Percentiles rank a stretch among this genome's conserved stretches.
These are phyloP conservation scores for Lotmaria passim DNA, from an alignment of 208 protist genomes.

Conservation along the genomic window DNA sequence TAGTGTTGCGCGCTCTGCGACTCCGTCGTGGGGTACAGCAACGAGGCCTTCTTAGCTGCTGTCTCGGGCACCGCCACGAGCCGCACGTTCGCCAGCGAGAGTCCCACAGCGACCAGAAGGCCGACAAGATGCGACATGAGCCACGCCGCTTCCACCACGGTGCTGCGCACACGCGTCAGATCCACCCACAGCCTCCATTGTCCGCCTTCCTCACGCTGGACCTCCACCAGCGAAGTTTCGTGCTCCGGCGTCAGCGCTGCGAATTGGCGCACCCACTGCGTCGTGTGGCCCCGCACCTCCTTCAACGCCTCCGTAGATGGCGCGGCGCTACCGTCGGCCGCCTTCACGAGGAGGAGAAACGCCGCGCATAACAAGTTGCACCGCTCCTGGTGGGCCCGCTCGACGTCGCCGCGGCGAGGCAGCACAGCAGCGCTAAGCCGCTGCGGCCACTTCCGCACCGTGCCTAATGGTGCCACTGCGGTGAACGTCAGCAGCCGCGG, in stretches of 20 bases:
- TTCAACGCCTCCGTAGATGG: constrained; percentile 2
- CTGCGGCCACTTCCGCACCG: background rate
- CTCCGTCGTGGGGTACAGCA: constrained; percentile 22
- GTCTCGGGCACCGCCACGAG: constrained; percentile 24
- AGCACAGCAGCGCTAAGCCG: background rate
- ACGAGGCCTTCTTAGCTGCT: background rate
- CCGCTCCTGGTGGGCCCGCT: constrained; percentile 1
- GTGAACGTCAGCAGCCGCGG: constrained; percentile 4
- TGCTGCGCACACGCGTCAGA: constrained; percentile 20
- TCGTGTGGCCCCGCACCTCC: constrained; percentile 1
- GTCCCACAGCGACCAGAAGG: constrained; percentile 16
- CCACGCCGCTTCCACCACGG: constrained; percentile 31
- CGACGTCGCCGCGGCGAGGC: background rate
- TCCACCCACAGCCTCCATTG: constrained; percentile 18
- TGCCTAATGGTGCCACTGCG: background rate
- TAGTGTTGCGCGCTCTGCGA: background rate
- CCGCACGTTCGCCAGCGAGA: constrained; percentile 6
- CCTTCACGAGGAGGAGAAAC: constrained; percentile 16
- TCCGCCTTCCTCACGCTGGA: constrained; percentile 4
- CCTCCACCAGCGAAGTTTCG: constrained; percentile 5
- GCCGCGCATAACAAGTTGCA: constrained; percentile 15
- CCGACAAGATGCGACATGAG: constrained; percentile 21
- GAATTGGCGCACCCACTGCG: constrained; percentile 11
- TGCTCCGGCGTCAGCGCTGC: background rate
- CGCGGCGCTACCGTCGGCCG: constrained; percentile 8